Conservation (phyloP, 371 early-diverging fungal genomes). For the Dipsacomyces acuminosporus region DNA sequence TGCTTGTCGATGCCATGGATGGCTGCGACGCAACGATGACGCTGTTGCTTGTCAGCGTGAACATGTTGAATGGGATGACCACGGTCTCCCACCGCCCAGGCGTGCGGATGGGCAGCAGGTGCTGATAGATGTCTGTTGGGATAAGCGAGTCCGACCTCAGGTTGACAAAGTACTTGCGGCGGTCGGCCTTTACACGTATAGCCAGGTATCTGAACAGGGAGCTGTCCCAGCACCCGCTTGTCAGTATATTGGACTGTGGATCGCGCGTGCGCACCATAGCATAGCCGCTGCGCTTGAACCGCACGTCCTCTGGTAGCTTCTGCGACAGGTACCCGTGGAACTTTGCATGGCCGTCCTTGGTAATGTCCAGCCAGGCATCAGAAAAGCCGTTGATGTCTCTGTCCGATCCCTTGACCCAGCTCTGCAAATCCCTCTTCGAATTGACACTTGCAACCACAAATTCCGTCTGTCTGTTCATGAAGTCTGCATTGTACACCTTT, state of each 20-base stretch:
- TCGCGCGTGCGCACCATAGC: slow-evolving; percentile 76
- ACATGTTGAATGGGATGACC: slow-evolving; percentile 86
- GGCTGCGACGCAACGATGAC: slow-evolving; percentile 79
- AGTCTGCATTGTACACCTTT: slow-evolving; percentile 29
- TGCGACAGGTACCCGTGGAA: slow-evolving; percentile 80
- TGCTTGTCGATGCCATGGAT: slow-evolving; percentile 73
- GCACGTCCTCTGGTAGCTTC: slow-evolving; percentile 66
- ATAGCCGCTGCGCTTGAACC: slow-evolving; percentile 82
- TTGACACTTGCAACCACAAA: slow-evolving; percentile 15
- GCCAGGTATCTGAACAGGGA: slow-evolving; percentile 78
- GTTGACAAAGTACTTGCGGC: slow-evolving; percentile 83
- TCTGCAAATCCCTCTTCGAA: slow-evolving; percentile 14
- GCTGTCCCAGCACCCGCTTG: slow-evolving; percentile 81
- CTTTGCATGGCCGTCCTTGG: slow-evolving; percentile 50
- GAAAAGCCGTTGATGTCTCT: slow-evolving; percentile 82
- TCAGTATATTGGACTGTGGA: slow-evolving; percentile 60
- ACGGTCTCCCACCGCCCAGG: slow-evolving; percentile 91
- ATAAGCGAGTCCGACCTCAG: slow-evolving; percentile 78
- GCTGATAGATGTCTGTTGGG: slow-evolving; percentile 84
- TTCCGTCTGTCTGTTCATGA: slow-evolving; percentile 55
- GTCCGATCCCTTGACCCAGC: slow-evolving; percentile 85
- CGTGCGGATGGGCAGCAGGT: slow-evolving; percentile 74
- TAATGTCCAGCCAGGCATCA: slow-evolving; percentile 56
- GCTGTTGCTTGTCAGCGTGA: slow-evolving; percentile 85
- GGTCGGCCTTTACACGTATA: slow-evolving; percentile 72